phyloP scores from a whole-genome alignment of 768 basidiomycete genomes.

The Suillus brevipes region DNA sequence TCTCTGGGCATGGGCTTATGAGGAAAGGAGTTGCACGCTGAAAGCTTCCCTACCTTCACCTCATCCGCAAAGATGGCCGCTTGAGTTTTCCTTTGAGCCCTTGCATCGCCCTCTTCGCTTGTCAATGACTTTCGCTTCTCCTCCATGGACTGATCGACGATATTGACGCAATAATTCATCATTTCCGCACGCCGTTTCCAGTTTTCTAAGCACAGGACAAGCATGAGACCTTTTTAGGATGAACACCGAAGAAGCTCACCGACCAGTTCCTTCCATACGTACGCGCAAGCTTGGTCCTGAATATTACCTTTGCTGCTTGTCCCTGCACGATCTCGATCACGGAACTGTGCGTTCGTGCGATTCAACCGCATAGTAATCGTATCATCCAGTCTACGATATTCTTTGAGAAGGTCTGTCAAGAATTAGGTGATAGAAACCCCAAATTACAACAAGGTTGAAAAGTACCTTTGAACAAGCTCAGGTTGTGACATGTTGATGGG shows the following conservation, averaged over 20 bases:
- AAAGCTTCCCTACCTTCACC: slow-evolving; percentile 57
- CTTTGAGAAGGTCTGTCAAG: slow-evolving; percentile 69
- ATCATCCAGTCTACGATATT: slow-evolving; percentile 82
- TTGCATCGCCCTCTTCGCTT: slow-evolving; percentile 43
- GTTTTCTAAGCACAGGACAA: slow-evolving; percentile 41
- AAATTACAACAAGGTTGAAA: slow-evolving; percentile 6
- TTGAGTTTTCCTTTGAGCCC: slow-evolving; percentile 49
- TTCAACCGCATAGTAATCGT: slow-evolving; percentile 79
- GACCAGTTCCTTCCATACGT: slow-evolving; percentile 77
- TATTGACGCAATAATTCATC: slow-evolving; percentile 71
- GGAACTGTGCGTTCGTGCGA: slow-evolving; percentile 71
- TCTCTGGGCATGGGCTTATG: slow-evolving; percentile 40
- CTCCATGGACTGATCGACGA: slow-evolving; percentile 62
- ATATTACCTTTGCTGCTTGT: slow-evolving; percentile 47
- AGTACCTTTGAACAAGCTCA: slow-evolving; percentile 72
- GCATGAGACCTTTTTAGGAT: slow-evolving; percentile 15
- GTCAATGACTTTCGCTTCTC: slow-evolving; percentile 54
- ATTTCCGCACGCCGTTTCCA: slow-evolving; percentile 77
- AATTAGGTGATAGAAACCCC: slow-evolving; percentile 16
- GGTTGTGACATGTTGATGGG: slow-evolving; percentile 70
- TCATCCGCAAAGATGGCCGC: slow-evolving; percentile 63
- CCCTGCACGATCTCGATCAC: slow-evolving; percentile 65
- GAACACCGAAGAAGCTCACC: slow-evolving; percentile 46
- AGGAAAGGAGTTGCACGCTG: slow-evolving; percentile 9
- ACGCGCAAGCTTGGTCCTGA: slow-evolving; percentile 73